Evolutionary conservation across 495 filamentous ascomycete species (phyloP).

Genomic region (Amniculicola lignicola): DNA sequence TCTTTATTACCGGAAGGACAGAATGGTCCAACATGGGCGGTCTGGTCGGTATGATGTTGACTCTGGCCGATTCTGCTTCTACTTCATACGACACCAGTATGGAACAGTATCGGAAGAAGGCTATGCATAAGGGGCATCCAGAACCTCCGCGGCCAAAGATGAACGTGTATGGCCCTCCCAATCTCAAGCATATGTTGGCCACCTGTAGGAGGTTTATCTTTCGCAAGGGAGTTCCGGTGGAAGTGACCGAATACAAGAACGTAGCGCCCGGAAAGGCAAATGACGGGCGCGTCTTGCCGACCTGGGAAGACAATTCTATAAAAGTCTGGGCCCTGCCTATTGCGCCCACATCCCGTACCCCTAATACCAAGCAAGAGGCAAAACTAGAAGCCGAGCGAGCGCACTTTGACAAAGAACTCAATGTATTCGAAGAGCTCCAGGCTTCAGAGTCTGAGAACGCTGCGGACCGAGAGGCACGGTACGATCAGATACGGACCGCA

Average conservation of each 20-base stretch:
- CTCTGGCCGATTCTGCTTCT: slow-evolving; percentile 62
- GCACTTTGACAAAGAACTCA: slow-evolving; percentile 8
- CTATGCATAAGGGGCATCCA: slow-evolving; percentile 31
- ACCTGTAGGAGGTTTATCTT: slow-evolving; percentile 87
- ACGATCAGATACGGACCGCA: slow-evolving; percentile 54
- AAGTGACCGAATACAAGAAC: slow-evolving; percentile 56
- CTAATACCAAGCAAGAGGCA: not conserved
- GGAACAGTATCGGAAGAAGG: slow-evolving; percentile 33
- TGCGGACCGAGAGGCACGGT: slow-evolving; percentile 36
- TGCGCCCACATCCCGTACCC: not conserved
- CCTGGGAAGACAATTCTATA: slow-evolving; percentile 71
- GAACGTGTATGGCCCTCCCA: slow-evolving; percentile 72
- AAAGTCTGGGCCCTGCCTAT: slow-evolving; percentile 79
- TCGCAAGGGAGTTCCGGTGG: slow-evolving; percentile 70
- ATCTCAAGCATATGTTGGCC: slow-evolving; percentile 74
- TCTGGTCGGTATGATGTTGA: slow-evolving; percentile 77
- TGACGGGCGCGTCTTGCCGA: slow-evolving; percentile 49
- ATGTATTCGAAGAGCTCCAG: slow-evolving; percentile 22
- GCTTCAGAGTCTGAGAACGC: slow-evolving; percentile 20
- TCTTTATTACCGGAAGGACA: slow-evolving; percentile 76
- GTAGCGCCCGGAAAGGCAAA: slow-evolving; percentile 38
- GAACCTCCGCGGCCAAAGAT: slow-evolving; percentile 43
- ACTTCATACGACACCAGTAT: slow-evolving; percentile 37
- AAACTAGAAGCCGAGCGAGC: not conserved
- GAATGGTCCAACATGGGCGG: slow-evolving; percentile 77